Base-by-base conservation (phyloP, 2,329 filamentous ascomycete genomes). In the Colletotrichum melonis region DNA sequence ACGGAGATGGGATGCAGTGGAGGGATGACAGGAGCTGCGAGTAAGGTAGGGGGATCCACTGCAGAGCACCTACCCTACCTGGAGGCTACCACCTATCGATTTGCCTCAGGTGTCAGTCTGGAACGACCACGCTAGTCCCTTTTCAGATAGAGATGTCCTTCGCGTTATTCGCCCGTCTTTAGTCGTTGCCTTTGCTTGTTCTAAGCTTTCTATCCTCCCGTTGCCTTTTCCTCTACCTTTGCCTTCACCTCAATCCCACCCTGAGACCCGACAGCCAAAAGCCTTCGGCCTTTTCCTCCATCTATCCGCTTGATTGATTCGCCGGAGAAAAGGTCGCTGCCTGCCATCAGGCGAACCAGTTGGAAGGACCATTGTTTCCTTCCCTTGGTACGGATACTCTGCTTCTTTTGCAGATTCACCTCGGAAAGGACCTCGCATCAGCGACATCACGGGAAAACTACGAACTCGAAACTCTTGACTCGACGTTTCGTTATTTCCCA, bases 401-500 rank as follows among this genome's bases (percentile, higher is more conserved):
- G 35, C 52, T 46, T 32, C 28, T 52, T 46, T 7, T 26, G 32
- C 52, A 57, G 63, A 19, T n/a, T 57, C 19, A 56, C n/a, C 16
- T 42, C 32, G 30, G 19, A 56, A 49, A 32, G 49, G 52, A 55
- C 26, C 46, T 64, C 62, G 11, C 46, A 19, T 26, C 46, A 46
- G 16, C 30, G 55, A n/a, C 30, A 54, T 32, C 28, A 6, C 54
- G 24, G 54, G 16, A 24, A 56, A 56, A 7, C 12, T 28, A 38
- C 11, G 9, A 9, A 49, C 42, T 22, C 19, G 46, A 24, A 22
- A 46, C 57, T 32, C 28, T 28, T 22, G 30, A 30, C 11, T 24
- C 19, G 22, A 26, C 35, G 19, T 57, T 22, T 46, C 30, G n/a
- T 60, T 35, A 12, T 42, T 49, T 67, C 24, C 19, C 76, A 84